Evolutionary conservation across 2,329 filamentous ascomycete species (phyloP).

Genomic region (Camillea tinctor): DNA sequence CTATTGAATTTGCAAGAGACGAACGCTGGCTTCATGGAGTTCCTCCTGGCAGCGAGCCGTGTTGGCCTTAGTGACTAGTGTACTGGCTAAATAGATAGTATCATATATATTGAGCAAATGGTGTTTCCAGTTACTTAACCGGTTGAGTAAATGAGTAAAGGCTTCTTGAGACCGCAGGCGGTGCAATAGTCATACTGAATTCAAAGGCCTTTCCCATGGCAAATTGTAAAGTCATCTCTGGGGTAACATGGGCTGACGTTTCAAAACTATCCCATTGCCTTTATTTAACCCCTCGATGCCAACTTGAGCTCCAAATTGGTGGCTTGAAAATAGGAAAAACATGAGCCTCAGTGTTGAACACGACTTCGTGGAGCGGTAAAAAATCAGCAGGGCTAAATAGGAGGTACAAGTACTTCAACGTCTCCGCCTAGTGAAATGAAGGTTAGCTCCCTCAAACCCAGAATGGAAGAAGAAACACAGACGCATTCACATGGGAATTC

Average conservation of each 20-base stretch:
- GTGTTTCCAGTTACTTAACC: not conserved
- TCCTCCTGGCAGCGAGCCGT: slow-evolving; percentile 32
- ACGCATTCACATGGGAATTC: not conserved
- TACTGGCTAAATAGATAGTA: not conserved
- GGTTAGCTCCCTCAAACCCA: not conserved
- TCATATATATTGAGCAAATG: not conserved
- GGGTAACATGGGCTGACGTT: not conserved
- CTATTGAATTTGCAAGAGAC: slow-evolving; percentile 45
- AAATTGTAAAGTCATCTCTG: not conserved
- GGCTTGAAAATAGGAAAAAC: slow-evolving; percentile 16
- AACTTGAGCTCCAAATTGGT: slow-evolving; percentile 14
- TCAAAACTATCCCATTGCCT: not conserved
- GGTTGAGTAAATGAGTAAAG: too few species aligned
- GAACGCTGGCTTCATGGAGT: slow-evolving; percentile 48
- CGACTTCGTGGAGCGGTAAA: slow-evolving; percentile 18
- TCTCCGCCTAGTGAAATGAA: slow-evolving; percentile 17
- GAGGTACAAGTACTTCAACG: slow-evolving; percentile 25
- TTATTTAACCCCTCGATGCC: slow-evolving; percentile 1
- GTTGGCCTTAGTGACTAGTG: slow-evolving; percentile 18
- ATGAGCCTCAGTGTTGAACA: slow-evolving; percentile 26
- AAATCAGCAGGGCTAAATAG: slow-evolving; percentile 21
- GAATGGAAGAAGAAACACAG: not conserved
- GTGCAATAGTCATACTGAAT: too few species aligned
- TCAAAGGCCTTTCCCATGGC: too few species aligned
- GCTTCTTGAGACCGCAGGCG: too few species aligned